Evolutionary conservation across 306 rosid species (phyloP), one percentile per base, ranked within the genome.

Genomic region (Leucaena leucocephala): DNA sequence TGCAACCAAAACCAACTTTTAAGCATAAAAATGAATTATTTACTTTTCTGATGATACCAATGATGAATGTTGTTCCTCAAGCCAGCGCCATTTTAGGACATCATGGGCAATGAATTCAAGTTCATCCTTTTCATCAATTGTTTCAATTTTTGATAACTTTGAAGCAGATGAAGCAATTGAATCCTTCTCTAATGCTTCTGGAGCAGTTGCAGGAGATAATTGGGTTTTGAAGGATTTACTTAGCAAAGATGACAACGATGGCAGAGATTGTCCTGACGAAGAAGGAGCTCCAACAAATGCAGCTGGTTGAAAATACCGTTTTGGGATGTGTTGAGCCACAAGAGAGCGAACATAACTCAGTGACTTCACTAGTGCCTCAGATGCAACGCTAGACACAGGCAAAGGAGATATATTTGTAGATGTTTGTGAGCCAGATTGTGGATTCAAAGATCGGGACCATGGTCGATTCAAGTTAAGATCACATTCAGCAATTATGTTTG

Each of bases 51-150:
- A 70, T 82, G 79, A 89, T 61, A 85, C 78, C 59, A 81, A 84
- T 62, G 98, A 86, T 68, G 90, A 83, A 64, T 73, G 92, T 2
- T 78, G 81, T 69, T 89, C 93, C 84, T 90, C 93, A 49, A 89
- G 92, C 99, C 99, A 96, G 77, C 98, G 98, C 99, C 99, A 96
- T 76, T 93, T 89, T 54, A 96, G 84, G 84, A 89, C 93, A 76
- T 96, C 99, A 65, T 77, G 78, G 65, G 99, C 91, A 82, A 91
- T 82, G 86, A 88, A 91, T 77, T 85, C 90, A 76, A 76, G 75
- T 86, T 96, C 91, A n/a, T 88, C 91, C 33, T 71, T 83, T 85
- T 90, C 94, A 79, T 89, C 93, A 86, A 76, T 78, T 74, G 79
- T 87, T 82, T 89, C 96, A 2, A 82, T 77, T 72, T 88, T 93